Base-by-base conservation (phyloP, 176 grass and related monocot species). In the Poa pratensis region DNA sequence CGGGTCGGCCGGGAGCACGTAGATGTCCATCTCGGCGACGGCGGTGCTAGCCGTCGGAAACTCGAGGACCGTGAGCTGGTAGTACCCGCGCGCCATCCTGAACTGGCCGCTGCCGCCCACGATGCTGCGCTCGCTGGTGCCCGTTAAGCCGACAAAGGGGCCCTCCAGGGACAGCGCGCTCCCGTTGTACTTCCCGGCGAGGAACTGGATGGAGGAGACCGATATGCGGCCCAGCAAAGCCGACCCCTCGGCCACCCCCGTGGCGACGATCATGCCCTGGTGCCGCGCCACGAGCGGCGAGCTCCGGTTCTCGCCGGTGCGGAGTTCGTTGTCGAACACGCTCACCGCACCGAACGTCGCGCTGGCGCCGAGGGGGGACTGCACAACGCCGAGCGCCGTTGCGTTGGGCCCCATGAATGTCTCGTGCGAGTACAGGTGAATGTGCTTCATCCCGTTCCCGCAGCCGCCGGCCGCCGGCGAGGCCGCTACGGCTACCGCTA, bases 381-480 rank as follows among this genome's bases (percentile, higher is more conserved):
- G 22, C n/a, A 69, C 71, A 0, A 35, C 2, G 8, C 5, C 1
- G 12, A 3, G 27, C 64, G 23, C 52, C 42, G 74, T 83, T 6
- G 73, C 53, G 52, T 88, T 79, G 0, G 42, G 15, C 27, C 86
- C 75, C 9, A 53, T 2, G 51, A 71, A 60, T 6, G 14, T 34
- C 65, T 88, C 80, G 74, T 83, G 86, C 63, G 83, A 54, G 53
- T 83, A 88, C 12, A 88, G 13, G 8, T 43, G 74, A 26, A 78
- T 57, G 80, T 63, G 86, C 40, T 18, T 35, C 28, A 60, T 2
- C 17, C 10, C 20, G 65, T 68, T 12, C 9, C 43, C 43, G 42
- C 9, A 8, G 42, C 9, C 30, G 32, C 32, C 17, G 32, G 32
- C 32, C 13, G 13, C 26, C 60, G 60, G 30, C 13, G 60, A 63